phyloP scores from a whole-genome alignment of 257 asterid genomes.

The Gardenia jasminoides region DNA sequence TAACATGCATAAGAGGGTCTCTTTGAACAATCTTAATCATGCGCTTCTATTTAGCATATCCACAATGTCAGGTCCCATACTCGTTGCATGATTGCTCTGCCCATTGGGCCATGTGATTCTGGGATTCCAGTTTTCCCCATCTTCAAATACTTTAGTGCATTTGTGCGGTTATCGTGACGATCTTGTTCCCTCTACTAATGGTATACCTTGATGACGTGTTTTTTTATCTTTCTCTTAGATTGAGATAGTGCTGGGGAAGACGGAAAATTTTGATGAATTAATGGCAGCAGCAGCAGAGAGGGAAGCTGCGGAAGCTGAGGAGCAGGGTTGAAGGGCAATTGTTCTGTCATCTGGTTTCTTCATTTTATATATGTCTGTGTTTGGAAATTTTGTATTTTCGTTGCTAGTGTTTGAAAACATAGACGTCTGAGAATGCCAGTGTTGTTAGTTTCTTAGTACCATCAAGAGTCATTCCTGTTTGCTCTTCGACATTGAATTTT shows the following conservation, averaged over 20 bases:
- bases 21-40: not conserved
- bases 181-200: not conserved
- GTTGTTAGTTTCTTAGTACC: not conserved
- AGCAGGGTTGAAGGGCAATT: slow-evolving; percentile 16
- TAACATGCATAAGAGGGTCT: not conserved
- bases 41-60: not conserved
- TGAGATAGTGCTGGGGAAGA: slow-evolving; percentile 39
- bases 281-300: slow-evolving; percentile 39
- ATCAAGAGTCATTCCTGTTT: not conserved
- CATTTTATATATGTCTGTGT: not conserved
- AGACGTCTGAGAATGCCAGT: slow-evolving; percentile 1
- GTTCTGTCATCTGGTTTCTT: slow-evolving; percentile 3
- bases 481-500: slow-evolving; percentile 19
- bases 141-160: not conserved
- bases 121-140: not conserved
- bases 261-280: slow-evolving; percentile 37
- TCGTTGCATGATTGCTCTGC: not conserved
- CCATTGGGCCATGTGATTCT: not conserved
- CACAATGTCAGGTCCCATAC: not conserved
- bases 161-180: not conserved
- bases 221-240: slow-evolving; percentile 21
- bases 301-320: slow-evolving; percentile 31
- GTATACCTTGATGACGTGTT: not conserved
- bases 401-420: not conserved
- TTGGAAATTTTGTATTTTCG: not conserved